phyloP scores from a whole-genome alignment of 345 rosid species.

The Gossypium arboreum region DNA sequence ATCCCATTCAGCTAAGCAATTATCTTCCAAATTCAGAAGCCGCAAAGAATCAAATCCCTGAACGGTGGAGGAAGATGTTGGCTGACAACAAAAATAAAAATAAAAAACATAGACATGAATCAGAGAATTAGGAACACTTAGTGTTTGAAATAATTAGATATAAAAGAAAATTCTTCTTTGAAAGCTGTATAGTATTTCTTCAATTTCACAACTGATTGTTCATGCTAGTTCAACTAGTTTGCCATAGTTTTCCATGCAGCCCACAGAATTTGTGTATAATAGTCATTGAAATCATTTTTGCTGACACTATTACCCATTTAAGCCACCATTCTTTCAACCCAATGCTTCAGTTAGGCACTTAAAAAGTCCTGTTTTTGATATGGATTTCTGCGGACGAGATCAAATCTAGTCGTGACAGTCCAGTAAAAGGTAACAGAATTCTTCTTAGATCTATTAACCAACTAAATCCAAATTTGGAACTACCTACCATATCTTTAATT shows the following conservation, averaged over 20 bases:
- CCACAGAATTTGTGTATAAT: background rate
- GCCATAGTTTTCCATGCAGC: background rate
- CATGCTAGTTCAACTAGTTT: background rate
- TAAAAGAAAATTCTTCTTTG: background rate
- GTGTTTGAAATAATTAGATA: background rate
- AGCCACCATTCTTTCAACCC: background rate
- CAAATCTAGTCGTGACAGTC: background rate
- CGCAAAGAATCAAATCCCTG: constrained; percentile 62
- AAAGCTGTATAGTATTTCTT: background rate
- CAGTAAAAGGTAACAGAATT: background rate
- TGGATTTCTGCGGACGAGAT: background rate
- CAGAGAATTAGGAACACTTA: constrained; percentile 1
- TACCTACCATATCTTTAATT: background rate
- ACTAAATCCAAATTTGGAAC: background rate
- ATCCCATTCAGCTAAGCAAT: constrained; percentile 71
- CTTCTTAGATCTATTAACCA: background rate
- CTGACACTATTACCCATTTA: background rate
- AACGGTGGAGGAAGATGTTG: constrained; percentile 38
- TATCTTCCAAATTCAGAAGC: constrained; percentile 86
- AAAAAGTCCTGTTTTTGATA: background rate
- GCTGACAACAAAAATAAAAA: constrained; percentile 31
- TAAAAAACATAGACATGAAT: background rate
- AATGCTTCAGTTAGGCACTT: background rate
- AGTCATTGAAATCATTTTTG: background rate
- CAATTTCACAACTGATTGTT: background rate